Evolutionary conservation across 1,139 yeast species (phyloP).

Genomic region (Taphrina wiesneri): DNA sequence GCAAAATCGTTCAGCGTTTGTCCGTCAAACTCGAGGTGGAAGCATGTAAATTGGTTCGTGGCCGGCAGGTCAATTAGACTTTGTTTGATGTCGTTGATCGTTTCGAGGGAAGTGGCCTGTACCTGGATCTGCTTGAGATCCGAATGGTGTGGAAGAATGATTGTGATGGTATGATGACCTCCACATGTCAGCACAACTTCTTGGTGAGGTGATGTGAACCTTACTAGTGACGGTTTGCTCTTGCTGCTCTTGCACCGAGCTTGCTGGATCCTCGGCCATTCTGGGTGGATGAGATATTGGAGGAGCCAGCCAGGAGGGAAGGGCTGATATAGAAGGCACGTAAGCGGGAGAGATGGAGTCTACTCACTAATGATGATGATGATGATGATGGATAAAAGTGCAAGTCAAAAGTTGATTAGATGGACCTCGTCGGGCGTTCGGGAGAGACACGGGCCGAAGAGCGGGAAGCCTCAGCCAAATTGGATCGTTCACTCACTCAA

Average conservation of each 20-base stretch:
- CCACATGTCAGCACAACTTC: conserved; percentile 4
- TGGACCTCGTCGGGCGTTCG: too few relatives aligned
- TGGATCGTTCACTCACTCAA: too few relatives aligned
- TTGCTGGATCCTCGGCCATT: neutral
- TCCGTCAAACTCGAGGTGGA: conserved; percentile 52
- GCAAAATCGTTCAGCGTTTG: conserved; percentile 45
- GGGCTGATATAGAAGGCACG: too few relatives aligned
- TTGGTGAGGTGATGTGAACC: neutral
- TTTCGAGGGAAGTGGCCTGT: conserved; percentile 47
- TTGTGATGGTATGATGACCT: conserved; percentile 24
- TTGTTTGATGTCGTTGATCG: conserved; percentile 61
- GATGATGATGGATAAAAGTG: too few relatives aligned
- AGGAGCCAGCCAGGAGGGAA: too few relatives aligned
- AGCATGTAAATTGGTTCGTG: conserved; percentile 64
- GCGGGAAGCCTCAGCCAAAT: too few relatives aligned
- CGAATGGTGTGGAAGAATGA: conserved; percentile 14
- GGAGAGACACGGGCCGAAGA: too few relatives aligned
- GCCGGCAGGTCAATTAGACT: conserved; percentile 58
- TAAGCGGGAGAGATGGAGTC: too few relatives aligned
- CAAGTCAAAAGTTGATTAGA: too few relatives aligned
- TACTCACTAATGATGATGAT: too few relatives aligned
- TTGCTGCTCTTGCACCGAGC: conserved; percentile 4
- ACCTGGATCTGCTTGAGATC: conserved; percentile 17
- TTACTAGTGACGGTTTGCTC: conserved; percentile 1
- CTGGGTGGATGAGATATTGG: neutral